These are phyloP conservation scores for Geotrichum siamense DNA, from an alignment of 1,139 yeast species.

Conservation along the genomic window DNA sequence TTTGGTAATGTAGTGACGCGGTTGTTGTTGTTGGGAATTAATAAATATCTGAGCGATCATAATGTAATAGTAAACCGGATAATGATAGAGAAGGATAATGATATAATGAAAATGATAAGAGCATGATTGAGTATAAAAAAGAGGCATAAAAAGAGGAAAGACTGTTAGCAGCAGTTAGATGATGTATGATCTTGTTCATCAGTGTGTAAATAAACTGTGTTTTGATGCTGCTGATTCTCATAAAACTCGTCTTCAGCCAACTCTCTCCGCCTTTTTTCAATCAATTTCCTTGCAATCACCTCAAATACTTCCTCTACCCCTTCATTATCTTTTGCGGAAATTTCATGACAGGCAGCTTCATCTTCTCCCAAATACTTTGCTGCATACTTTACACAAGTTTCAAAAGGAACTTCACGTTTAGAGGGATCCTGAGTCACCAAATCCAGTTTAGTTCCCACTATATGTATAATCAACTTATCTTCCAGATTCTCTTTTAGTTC, in stretches of 20 bases:
- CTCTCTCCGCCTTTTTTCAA: conserved; percentile 25
- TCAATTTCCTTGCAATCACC: conserved; percentile 31
- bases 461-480: conserved; percentile 72
- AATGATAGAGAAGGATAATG: too few relatives aligned
- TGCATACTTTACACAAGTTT: conserved; percentile 35
- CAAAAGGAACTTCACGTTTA: conserved; percentile 34
- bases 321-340: conserved; percentile 35
- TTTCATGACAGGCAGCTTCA: conserved; percentile 33
- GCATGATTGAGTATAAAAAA: too few relatives aligned
- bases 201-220: conserved; percentile 30
- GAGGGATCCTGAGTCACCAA: conserved; percentile 39
- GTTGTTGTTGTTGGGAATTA: too few relatives aligned
- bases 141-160: too few relatives aligned
- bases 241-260: conserved; percentile 21
- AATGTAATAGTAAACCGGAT: too few relatives aligned
- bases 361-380: conserved; percentile 26
- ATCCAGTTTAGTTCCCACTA: conserved; percentile 85
- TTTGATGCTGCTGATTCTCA: conserved; percentile 25
- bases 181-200: conserved; percentile 27
- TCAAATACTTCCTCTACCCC: conserved; percentile 37
- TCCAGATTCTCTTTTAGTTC: conserved; percentile 84
- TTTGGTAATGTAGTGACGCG: too few relatives aligned
- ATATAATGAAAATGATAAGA: too few relatives aligned
- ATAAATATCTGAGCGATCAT: too few relatives aligned
- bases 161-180: conserved; percentile 18